These are phyloP conservation scores for Cladophialophora bantiana DNA, from an alignment of 2,329 filamentous ascomycete genomes.

Conservation along the genomic window DNA sequence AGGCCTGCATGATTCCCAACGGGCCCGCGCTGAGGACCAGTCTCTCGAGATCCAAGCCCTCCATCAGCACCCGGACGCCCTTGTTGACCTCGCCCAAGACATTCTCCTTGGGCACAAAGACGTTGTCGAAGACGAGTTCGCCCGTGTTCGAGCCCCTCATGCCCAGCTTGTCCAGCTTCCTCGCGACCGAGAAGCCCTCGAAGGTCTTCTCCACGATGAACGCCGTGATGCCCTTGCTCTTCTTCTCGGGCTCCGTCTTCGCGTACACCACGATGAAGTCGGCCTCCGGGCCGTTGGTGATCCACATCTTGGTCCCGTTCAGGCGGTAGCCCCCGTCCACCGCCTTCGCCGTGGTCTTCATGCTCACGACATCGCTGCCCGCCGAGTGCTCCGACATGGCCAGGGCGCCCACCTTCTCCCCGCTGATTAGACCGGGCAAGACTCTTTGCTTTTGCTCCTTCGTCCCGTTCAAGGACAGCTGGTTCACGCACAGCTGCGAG, in stretches of 20 bases:
- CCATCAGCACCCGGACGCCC: conserved; percentile 92
- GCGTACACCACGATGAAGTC: conserved; percentile 94
- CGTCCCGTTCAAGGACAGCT: conserved; percentile 87
- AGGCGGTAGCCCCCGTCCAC: conserved; percentile 86
- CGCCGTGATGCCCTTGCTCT: conserved; percentile 89
- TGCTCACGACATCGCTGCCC: conserved; percentile 92
- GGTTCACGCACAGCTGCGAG: conserved; percentile 95
- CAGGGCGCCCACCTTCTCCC: conserved; percentile 81
- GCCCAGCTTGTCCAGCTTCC: conserved; percentile 96
- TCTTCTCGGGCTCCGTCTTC: conserved; percentile 82
- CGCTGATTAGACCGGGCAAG: conserved; percentile 80
- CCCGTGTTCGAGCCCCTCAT: conserved; percentile 98
- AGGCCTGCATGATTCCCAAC: conserved; percentile 91
- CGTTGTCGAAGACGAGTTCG: conserved; percentile 86
- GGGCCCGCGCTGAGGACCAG: conserved; percentile 91
- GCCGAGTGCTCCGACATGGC: conserved; percentile 95
- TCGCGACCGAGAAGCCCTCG: conserved; percentile 81
- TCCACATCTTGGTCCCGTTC: conserved; percentile 98
- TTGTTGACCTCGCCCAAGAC: conserved; percentile 79
- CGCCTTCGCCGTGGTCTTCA: conserved; percentile 83
- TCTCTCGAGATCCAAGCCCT: conserved; percentile 91
- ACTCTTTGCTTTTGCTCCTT: conserved; percentile 79
- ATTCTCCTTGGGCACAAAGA: conserved; percentile 85
- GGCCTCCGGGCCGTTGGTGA: conserved; percentile 96
- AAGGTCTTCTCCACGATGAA: conserved; percentile 79